Evolutionary conservation across 139 green algal genomes (phyloP).

Genomic region (Trebouxia sp.): DNA sequence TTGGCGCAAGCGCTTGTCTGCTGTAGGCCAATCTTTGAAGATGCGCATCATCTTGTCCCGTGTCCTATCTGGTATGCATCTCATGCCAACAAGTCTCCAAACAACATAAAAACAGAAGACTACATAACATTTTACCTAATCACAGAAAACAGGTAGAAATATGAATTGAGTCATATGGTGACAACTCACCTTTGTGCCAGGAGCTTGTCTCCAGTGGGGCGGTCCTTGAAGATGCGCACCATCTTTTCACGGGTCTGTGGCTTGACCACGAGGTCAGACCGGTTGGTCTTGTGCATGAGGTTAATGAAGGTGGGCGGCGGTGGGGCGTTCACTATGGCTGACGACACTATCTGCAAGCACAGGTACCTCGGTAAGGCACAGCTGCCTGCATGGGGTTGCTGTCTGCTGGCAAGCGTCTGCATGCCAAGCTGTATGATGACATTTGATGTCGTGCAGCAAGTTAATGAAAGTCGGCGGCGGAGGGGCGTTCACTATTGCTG

Average conservation of each 20-base stretch:
- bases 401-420: too few species aligned
- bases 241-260: conserved; percentile 28
- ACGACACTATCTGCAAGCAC: conserved; percentile 58
- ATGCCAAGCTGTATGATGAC: too few species aligned
- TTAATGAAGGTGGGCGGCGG: conserved; percentile 44
- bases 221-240: conserved; percentile 21
- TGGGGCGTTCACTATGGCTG: conserved; percentile 59
- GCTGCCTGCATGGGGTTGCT: too few species aligned
- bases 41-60: neutral
- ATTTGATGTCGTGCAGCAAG: too few species aligned
- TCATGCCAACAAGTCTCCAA: neutral
- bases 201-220: neutral
- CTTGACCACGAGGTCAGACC: conserved; percentile 2
- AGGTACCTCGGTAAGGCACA: too few species aligned
- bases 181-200: neutral
- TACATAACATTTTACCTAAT: neutral
- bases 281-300: conserved; percentile 50
- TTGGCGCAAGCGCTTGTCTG: neutral
- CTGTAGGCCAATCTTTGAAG: neutral
- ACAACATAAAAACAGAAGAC: neutral
- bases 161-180: neutral
- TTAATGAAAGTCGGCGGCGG: too few species aligned
- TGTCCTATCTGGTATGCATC: conserved; percentile 17
- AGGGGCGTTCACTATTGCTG: neutral
- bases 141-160: neutral